Evolutionary conservation across 371 early-diverging fungal species (phyloP).

Genomic region (Mortierella sp.): DNA sequence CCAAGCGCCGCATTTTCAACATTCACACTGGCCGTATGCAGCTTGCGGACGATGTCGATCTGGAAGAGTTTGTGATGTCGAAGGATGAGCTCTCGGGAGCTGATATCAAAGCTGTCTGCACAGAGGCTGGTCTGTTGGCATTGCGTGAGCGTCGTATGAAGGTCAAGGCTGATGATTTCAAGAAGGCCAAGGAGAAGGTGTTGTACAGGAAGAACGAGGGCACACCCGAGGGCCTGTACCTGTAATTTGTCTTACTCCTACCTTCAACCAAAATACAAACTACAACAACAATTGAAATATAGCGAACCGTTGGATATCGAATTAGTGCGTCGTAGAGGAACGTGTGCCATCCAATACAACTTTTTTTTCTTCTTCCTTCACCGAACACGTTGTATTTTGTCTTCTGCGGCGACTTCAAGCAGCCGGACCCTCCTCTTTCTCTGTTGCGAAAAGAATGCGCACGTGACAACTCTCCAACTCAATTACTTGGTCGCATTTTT

Average conservation of each 20-base stretch:
- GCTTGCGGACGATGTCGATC: slow-evolving; percentile 96
- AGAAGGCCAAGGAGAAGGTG: slow-evolving; percentile 99
- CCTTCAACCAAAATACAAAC: not conserved
- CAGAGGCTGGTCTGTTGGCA: slow-evolving; percentile 99
- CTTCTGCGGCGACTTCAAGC: not conserved
- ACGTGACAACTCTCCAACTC: slow-evolving; percentile 52
- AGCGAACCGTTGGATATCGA: not conserved
- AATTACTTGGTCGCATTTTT: slow-evolving; percentile 62
- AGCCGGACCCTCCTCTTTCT: not conserved
- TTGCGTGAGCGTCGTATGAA: slow-evolving; percentile 99
- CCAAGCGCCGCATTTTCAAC: slow-evolving; percentile 98
- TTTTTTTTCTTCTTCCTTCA: not conserved
- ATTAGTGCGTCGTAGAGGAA: not conserved
- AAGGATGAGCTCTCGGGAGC: slow-evolving; percentile 99
- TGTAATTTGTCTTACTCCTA: slow-evolving; percentile 62
- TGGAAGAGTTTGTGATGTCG: slow-evolving; percentile 98
- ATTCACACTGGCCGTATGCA: slow-evolving; percentile 99
- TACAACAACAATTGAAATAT: not conserved
- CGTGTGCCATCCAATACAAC: not conserved
- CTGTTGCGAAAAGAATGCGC: not conserved
- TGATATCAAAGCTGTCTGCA: slow-evolving; percentile 99
- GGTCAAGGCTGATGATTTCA: slow-evolving; percentile 98
- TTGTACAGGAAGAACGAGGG: slow-evolving; percentile 99
- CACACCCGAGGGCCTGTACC: slow-evolving; percentile 96
- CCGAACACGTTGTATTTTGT: not conserved